phyloP scores from a whole-genome alignment of 345 rosid genomes.

The Balakata baccata region DNA sequence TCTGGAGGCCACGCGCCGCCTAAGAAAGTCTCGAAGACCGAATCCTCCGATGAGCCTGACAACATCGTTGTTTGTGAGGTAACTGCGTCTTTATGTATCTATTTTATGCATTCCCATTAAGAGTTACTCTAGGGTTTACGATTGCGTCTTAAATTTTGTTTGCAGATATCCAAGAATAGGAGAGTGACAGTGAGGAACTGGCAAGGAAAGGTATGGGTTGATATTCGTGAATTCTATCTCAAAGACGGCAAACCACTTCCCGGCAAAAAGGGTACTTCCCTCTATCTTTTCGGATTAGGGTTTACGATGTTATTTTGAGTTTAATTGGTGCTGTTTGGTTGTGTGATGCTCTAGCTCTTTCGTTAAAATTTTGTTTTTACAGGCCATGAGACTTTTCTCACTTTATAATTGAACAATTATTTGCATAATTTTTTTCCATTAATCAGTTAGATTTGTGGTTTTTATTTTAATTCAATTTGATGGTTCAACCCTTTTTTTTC shows the following conservation, averaged over 20 bases:
- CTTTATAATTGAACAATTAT: not conserved
- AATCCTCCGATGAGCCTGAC: constrained; percentile 55
- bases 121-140: constrained; percentile 12
- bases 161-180: constrained; percentile 77
- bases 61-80: constrained; percentile 81
- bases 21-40: constrained; percentile 52
- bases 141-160: constrained; percentile 8
- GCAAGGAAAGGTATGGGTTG: constrained; percentile 74
- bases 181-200: constrained; percentile 82
- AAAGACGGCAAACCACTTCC: constrained; percentile 82
- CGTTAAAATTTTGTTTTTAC: not conserved
- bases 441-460: not conserved
- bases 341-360: not conserved
- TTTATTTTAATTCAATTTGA: too few species aligned
- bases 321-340: not conserved
- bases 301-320: not conserved
- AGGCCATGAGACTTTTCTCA: not conserved
- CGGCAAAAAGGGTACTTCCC: constrained; percentile 66
- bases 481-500: too few species aligned
- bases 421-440: not conserved
- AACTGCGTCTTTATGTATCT: not conserved
- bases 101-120: not conserved
- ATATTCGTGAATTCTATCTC: constrained; percentile 84
- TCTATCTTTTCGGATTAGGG: not conserved
- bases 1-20: constrained; percentile 55